phyloP scores from a whole-genome alignment of 2,329 filamentous ascomycete species.

The Fusarium buxicola region DNA sequence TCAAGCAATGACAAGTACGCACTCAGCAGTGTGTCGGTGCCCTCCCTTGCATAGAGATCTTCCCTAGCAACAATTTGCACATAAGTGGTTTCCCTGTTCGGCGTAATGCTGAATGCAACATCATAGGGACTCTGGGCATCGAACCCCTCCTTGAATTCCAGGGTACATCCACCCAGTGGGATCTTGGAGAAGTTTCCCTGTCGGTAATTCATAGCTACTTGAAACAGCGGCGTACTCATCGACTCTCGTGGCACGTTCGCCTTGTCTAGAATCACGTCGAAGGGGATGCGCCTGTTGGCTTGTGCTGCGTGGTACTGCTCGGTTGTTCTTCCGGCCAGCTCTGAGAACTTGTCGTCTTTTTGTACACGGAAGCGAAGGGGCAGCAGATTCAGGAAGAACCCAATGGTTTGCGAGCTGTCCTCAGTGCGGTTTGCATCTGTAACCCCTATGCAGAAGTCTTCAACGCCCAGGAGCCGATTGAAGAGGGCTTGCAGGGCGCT shows the following conservation, averaged over 20 bases:
- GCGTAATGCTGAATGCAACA: neutral
- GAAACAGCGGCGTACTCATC: neutral
- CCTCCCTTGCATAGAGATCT: neutral
- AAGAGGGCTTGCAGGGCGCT: neutral
- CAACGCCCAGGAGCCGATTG: neutral
- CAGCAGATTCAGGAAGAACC: conserved; percentile 1
- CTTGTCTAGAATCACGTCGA: neutral
- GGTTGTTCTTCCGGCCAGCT: neutral
- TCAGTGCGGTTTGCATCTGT: neutral
- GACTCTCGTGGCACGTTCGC: neutral
- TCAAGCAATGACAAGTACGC: neutral
- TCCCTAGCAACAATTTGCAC: conserved; percentile 4
- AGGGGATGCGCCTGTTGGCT: neutral
- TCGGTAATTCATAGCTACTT: conserved; percentile 3
- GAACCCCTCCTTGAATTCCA: neutral
- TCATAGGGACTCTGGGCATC: conserved; percentile 6
- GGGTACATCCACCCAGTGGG: neutral
- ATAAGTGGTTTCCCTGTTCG: neutral
- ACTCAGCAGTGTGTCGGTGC: neutral
- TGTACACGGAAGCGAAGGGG: neutral
- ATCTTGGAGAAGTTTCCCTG: conserved; percentile 7
- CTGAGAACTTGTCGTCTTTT: neutral
- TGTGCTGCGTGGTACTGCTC: neutral
- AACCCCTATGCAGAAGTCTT: neutral
- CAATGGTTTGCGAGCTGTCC: neutral